Conservation (phyloP, 768 basidiomycete species). For the Hortiboletus campestris region DNA sequence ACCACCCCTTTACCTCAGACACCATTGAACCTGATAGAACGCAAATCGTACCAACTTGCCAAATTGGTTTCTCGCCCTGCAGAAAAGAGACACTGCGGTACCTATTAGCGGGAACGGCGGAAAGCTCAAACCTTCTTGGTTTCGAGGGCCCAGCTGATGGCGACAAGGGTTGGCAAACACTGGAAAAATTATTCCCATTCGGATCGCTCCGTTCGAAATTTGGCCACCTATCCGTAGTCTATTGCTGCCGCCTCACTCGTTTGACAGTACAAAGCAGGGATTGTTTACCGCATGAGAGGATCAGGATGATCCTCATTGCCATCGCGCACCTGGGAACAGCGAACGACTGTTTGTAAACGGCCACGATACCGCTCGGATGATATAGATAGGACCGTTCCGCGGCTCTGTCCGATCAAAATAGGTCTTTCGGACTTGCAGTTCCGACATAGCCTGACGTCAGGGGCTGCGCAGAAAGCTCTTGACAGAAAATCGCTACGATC, state of each 20-base stretch:
- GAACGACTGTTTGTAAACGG: background rate
- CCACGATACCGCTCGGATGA: background rate
- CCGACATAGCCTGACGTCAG: conserved; percentile 25
- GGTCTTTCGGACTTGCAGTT: background rate
- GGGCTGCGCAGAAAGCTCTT: conserved; percentile 19
- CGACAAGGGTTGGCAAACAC: background rate
- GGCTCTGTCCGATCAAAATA: background rate
- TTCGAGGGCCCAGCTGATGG: background rate
- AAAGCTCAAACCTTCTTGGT: conserved; percentile 2
- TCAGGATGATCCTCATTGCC: background rate
- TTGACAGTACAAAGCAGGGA: background rate
- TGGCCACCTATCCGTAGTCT: background rate
- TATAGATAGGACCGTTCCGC: background rate
- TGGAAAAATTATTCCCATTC: background rate
- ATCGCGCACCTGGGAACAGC: background rate
- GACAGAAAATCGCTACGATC: conserved; percentile 10
- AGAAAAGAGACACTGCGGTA: background rate
- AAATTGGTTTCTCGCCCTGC: background rate
- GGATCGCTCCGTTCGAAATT: conserved; percentile 11
- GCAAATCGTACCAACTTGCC: background rate
- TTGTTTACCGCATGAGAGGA: too few species aligned
- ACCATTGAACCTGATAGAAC: background rate
- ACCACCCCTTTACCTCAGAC: background rate
- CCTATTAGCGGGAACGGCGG: background rate
- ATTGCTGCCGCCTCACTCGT: conserved; percentile 10